A percentile compares a stretch with the other conserved stretches of the same genome.
These are phyloP conservation scores for Lentinula sp. DNA, from an alignment of 768 basidiomycete species.

Conservation along the genomic window DNA sequence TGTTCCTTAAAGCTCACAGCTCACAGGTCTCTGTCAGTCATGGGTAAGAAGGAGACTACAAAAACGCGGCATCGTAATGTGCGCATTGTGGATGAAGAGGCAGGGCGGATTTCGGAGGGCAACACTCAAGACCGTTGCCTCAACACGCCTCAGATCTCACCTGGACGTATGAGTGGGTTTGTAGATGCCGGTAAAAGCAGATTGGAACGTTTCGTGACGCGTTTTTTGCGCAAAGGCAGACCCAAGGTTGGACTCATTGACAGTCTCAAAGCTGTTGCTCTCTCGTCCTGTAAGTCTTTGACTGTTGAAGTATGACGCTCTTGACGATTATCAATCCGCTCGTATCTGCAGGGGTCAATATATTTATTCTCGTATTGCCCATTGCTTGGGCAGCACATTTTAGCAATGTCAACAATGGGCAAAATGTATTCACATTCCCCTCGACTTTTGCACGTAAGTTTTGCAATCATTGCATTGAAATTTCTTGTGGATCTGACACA, in stretches of 20 bases:
- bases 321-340: not conserved
- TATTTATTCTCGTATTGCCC: constrained; percentile 52
- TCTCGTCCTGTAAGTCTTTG: constrained; percentile 42
- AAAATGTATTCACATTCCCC: constrained; percentile 24
- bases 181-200: not conserved
- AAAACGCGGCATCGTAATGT: not conserved
- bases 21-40: not conserved
- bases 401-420: constrained; percentile 6
- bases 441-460: constrained; percentile 37
- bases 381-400: constrained; percentile 60
- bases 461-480: not conserved
- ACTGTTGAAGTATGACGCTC: not conserved
- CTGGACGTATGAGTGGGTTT: not conserved
- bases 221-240: constrained; percentile 43
- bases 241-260: constrained; percentile 32
- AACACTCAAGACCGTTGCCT: not conserved
- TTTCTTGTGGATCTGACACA: too few relatives aligned
- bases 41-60: not conserved
- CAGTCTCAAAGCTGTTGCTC: constrained; percentile 38
- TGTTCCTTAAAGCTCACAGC: not conserved
- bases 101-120: not conserved
- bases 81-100: not conserved
- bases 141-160: not conserved
- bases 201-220: constrained; percentile 27
- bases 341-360: constrained; percentile 46